These are phyloP conservation scores for Periconia digitata DNA, from an alignment of 2,329 filamentous ascomycete genomes.

Conservation along the genomic window DNA sequence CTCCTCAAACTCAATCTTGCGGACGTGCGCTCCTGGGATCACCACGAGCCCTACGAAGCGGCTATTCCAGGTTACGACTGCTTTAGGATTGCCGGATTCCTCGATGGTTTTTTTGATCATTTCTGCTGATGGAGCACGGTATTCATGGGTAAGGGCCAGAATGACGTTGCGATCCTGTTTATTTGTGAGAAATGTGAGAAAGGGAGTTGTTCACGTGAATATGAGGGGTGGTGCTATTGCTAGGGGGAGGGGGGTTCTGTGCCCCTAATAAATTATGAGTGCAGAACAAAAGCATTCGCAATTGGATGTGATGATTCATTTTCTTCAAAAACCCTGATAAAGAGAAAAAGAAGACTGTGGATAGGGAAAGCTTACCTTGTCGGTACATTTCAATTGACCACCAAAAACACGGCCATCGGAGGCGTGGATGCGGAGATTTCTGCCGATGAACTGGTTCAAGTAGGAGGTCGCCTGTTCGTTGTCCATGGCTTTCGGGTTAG, in stretches of 20 bases:
- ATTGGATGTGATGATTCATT: too few species aligned
- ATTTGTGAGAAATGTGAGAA: conserved; percentile 1
- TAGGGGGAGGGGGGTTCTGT: too few species aligned
- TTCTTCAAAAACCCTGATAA: too few species aligned
- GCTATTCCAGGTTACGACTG: conserved; percentile 71
- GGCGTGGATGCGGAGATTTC: conserved; percentile 75
- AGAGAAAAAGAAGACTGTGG: too few species aligned
- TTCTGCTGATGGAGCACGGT: conserved; percentile 66
- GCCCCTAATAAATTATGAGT: too few species aligned
- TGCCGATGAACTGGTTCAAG: conserved; percentile 70
- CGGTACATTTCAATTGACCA: conserved; percentile 91
- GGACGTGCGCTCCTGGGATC: conserved; percentile 82
- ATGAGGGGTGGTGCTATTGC: neutral
- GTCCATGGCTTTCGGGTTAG: conserved; percentile 43
- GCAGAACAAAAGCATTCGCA: too few species aligned
- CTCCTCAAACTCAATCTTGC: conserved; percentile 85
- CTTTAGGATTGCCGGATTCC: conserved; percentile 48
- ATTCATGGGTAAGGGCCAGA: conserved; percentile 83
- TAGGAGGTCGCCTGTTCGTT: conserved; percentile 58
- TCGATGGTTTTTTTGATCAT: conserved; percentile 43
- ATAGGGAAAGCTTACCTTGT: conserved; percentile 63
- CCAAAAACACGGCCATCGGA: conserved; percentile 87
- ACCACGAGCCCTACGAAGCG: conserved; percentile 89
- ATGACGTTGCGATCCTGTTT: conserved; percentile 83
- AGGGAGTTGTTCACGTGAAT: neutral